Evolutionary conservation across 768 basidiomycete genomes (phyloP), one percentile per base, ranked within the genome.

Genomic region (Favolaschia claudopus): DNA sequence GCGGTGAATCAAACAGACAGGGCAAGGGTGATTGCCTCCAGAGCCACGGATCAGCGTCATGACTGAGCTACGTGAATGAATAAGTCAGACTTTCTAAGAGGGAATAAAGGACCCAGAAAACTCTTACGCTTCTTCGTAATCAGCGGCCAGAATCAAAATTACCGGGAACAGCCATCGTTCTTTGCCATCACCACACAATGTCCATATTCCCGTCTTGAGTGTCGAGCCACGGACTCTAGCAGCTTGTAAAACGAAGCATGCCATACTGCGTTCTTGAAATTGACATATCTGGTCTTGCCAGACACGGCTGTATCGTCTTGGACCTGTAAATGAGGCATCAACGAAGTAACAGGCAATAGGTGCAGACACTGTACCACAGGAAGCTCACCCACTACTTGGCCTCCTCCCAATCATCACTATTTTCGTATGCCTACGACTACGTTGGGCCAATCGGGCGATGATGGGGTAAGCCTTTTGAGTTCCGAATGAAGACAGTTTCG

Each of bases 41-140:
- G 52, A 3, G 0, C 79, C 79, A 7, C 68, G 62, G 4, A 74
- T 79, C 0, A 80, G 63, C 2, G 76, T 61, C 75, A 82, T 81
- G 15, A 77, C 66, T 48, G 70, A 77, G 33, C 76, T 81, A n/a
- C n/a, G 25, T 12, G 34, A 22, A 24, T 29, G 36, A 44, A 27
- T 22, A 47, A 58, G 27, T n/a, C 37, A 19, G 40, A 31, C 25
- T 25, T 10, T 13, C 12, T 37, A 38, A n/a, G 42, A 37, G n/a
- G n/a, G n/a, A n/a, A n/a, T n/a, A n/a, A n/a, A n/a, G n/a, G n/a
- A 59, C 29, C 25, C 48, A 5, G 43, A 44, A 39, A 71, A n/a
- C n/a, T n/a, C 76, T 19, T 70, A 82, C 81, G 77, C 74, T 69
- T 84, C 80, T 58, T 82, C 75, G 45, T 79, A 82, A 54, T 83